Base-by-base conservation (phyloP, 139 green algal species). In the Chlamydomonas urium region DNA sequence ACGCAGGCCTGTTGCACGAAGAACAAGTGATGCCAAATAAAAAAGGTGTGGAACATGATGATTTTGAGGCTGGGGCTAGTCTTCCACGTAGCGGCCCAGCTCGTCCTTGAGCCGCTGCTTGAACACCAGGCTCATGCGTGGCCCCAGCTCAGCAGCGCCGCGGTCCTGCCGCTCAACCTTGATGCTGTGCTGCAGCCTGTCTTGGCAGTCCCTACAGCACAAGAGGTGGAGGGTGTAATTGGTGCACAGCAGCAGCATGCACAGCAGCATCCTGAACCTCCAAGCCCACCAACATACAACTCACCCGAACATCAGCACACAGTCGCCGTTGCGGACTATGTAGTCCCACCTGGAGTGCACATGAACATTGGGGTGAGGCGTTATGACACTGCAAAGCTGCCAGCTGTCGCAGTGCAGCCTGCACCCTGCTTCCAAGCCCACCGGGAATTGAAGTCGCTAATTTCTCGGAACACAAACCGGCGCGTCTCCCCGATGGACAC, bases 181-280 rank as follows among this genome's bases (percentile, higher is more conserved):
- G 47, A 65, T 65, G 32, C 3, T n/a, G 36, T 59, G 56, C n/a
- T 66, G 69, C n/a, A 59, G 24, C 60, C 70, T 38, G n/a, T 78
- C 78, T 50, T 84, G 78, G 65, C 78, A 84, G 65, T 84, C 78
- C 28, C n/a, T n/a, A n/a, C n/a, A n/a, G n/a, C n/a, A n/a, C n/a
- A n/a, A n/a, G n/a, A n/a, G n/a, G n/a, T n/a, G n/a, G n/a, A n/a
- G n/a, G n/a, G n/a, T n/a, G n/a, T n/a, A n/a, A n/a, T n/a, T n/a
- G n/a, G n/a, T n/a, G n/a, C n/a, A n/a, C n/a, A n/a, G n/a, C n/a
- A n/a, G n/a, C n/a, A n/a, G n/a, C n/a, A n/a, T n/a, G n/a, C n/a
- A n/a, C n/a, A n/a, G n/a, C n/a, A n/a, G n/a, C n/a, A n/a, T n/a
- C n/a, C n/a, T n/a, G n/a, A n/a, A n/a, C n/a, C n/a, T n/a, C n/a